Percentiles rank a stretch among this genome's conserved stretches.
Conservation (phyloP, 345 rosid species). For the Syzygium jambos region DNA sequence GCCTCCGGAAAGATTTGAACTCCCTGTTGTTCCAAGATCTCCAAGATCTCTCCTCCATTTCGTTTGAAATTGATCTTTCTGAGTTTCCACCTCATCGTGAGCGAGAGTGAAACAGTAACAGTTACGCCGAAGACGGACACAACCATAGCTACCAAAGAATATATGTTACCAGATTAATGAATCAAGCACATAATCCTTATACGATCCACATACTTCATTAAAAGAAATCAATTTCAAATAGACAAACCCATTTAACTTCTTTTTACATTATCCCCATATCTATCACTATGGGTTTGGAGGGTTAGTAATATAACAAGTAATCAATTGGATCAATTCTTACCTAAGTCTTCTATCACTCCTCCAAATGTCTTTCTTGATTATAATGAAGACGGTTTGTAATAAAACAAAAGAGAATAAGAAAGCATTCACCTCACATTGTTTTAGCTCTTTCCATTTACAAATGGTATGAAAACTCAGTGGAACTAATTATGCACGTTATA, state of each 20-base stretch:
- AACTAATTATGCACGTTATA: too few relatives aligned
- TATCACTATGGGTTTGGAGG: neutral
- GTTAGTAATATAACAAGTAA: neutral
- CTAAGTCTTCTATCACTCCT: too few relatives aligned
- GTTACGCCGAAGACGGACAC: neutral
- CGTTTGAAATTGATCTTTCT: neutral
- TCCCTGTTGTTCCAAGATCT: rapidly evolving
- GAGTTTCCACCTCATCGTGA: neutral
- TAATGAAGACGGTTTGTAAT: too few relatives aligned
- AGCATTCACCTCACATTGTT: too few relatives aligned
- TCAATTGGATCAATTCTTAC: too few relatives aligned
- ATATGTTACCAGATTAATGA: neutral
- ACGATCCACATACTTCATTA: rapidly evolving
- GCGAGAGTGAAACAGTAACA: neutral
- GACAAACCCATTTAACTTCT: neutral
- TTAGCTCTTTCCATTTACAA: too few relatives aligned
- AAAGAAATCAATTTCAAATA: neutral
- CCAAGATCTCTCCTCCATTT: neutral
- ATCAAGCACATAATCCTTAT: neutral
- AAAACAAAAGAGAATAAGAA: too few relatives aligned
- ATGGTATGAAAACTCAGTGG: too few relatives aligned
- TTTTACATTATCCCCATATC: neutral
- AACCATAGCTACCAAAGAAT: neutral
- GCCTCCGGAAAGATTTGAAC: neutral
- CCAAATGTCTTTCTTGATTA: too few relatives aligned